These are phyloP conservation scores for Ascochyta rabiei DNA, from an alignment of 2,329 filamentous ascomycete genomes.

Conservation along the genomic window DNA sequence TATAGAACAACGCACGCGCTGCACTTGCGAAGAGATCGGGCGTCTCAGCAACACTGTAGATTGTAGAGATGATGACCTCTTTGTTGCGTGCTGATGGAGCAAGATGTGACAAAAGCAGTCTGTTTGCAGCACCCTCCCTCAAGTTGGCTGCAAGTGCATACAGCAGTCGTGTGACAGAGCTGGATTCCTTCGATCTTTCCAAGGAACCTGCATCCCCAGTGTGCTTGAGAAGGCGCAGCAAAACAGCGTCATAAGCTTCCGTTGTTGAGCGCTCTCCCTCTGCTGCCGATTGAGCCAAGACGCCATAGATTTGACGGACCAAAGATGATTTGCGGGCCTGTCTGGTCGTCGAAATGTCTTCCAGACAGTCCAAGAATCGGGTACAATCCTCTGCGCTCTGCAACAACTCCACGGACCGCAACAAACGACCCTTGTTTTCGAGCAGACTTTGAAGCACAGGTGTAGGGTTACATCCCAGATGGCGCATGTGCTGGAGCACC, in stretches of 20 bases:
- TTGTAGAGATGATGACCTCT: not conserved
- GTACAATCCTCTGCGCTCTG: not conserved
- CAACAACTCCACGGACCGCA: not conserved
- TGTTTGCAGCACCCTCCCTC: not conserved
- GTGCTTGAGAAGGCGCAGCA: conserved; percentile 3
- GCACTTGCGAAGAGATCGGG: conserved; percentile 1
- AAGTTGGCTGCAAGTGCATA: conserved; percentile 6
- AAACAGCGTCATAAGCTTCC: conserved; percentile 2
- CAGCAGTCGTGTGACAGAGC: not conserved
- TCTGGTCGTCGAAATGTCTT: not conserved
- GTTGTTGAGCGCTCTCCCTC: not conserved
- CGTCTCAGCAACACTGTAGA: conserved; percentile 2
- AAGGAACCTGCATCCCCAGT: not conserved
- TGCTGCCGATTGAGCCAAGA: not conserved
- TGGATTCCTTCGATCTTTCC: not conserved
- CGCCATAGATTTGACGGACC: not conserved
- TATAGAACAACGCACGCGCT: conserved; percentile 17
- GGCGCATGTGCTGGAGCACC: not conserved
- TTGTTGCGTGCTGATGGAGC: not conserved
- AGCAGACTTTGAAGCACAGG: conserved; percentile 1
- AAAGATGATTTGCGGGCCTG: not conserved
- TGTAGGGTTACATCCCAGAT: not conserved
- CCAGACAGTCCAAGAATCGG: conserved; percentile 3
- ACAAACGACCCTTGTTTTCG: not conserved
- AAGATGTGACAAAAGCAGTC: not conserved